These are phyloP conservation scores for Mycena rebaudengoi DNA, from an alignment of 768 basidiomycete species.

Conservation along the genomic window DNA sequence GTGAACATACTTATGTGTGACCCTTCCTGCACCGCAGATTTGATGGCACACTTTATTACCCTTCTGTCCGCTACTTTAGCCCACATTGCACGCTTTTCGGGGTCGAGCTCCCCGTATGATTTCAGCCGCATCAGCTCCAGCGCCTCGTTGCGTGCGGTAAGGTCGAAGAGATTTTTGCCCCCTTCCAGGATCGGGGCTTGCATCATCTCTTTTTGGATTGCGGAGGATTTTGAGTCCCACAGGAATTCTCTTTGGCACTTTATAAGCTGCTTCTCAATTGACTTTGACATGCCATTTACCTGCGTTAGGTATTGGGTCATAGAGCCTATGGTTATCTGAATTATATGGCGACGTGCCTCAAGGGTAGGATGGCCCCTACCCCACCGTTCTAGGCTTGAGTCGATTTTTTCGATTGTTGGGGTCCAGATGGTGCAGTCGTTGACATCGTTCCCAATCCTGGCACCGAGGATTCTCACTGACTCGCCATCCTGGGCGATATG, in stretches of 20 bases:
- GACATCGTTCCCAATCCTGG: slow-evolving; percentile 39
- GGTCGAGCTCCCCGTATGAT: slow-evolving; percentile 28
- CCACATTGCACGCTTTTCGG: slow-evolving; percentile 34
- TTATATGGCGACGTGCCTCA: slow-evolving; percentile 33
- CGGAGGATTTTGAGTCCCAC: slow-evolving; percentile 24
- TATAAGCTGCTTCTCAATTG: slow-evolving; percentile 27
- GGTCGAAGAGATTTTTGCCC: slow-evolving; percentile 34
- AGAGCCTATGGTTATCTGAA: slow-evolving; percentile 38
- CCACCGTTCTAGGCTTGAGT: too few relatives aligned
- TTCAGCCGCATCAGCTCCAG: slow-evolving; percentile 35
- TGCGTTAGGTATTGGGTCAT: slow-evolving; percentile 46
- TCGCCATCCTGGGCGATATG: slow-evolving; percentile 41
- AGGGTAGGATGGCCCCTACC: slow-evolving; percentile 37
- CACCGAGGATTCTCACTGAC: slow-evolving; percentile 40
- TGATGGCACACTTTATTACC: neutral
- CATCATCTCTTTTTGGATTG: slow-evolving; percentile 30
- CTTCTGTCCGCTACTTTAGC: slow-evolving; percentile 36
- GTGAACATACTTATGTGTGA: neutral
- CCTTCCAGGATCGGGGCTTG: slow-evolving; percentile 22
- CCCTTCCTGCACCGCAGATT: neutral
- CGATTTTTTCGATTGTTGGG: slow-evolving; percentile 36
- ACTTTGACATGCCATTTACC: slow-evolving; percentile 47
- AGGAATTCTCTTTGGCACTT: slow-evolving; percentile 37
- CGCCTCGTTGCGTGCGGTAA: slow-evolving; percentile 35
- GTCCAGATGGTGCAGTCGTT: slow-evolving; percentile 33